Base-by-base conservation (phyloP, 352 stramenopile genomes). In the Phytopythium aichiense region DNA sequence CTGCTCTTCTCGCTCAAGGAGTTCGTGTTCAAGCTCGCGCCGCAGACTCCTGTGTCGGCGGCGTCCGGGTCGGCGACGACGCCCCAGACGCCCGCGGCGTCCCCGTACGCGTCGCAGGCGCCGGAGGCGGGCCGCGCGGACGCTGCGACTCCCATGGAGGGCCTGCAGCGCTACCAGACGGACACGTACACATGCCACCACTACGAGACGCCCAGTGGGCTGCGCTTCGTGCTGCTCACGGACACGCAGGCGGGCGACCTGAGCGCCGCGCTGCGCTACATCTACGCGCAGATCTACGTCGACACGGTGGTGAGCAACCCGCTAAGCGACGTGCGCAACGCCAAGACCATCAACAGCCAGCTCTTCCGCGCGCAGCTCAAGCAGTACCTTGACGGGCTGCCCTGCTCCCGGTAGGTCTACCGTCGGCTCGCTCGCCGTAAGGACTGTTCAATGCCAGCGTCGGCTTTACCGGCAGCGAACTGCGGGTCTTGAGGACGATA, bases 1-100 rank as follows among this genome's bases (percentile, higher is more conserved):
- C 80, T 98, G 63, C 78, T 97, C 49, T 97, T 97, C 74, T 97
- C 89, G 57, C 76, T 97, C 56, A 97, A 97, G 66, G 88, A 95
- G 65, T 93, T 95, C 43, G 81, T 93, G 18, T 75, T 77, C 63
- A 95, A 92, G 67, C 77, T 93, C 42, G 77, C 84, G 48, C 85
- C 83, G n/a, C 69, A 68, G 46, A 30, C 25, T 1, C 25, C 25
- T 4, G 25, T 30, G 25, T 30, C 25, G 25, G 63, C 66, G 12
- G 48, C 64, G 20, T 40, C 25, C 33, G 12, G 60, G 30, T 48
- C 64, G 20, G 67, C 68, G 13, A 56, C 63, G 35, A 55, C 45
- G 22, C 38, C 38, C 7, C 38, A 11, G 38, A 13, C 35, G 8
- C 11, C 38, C 7, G 15, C 38, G 15, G 4, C 38, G 15, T 45